A percentile compares a stretch with the other conserved stretches of the same genome.
Conservation (phyloP, 768 basidiomycete genomes). For the Phylloporus rhodoxanthus region DNA sequence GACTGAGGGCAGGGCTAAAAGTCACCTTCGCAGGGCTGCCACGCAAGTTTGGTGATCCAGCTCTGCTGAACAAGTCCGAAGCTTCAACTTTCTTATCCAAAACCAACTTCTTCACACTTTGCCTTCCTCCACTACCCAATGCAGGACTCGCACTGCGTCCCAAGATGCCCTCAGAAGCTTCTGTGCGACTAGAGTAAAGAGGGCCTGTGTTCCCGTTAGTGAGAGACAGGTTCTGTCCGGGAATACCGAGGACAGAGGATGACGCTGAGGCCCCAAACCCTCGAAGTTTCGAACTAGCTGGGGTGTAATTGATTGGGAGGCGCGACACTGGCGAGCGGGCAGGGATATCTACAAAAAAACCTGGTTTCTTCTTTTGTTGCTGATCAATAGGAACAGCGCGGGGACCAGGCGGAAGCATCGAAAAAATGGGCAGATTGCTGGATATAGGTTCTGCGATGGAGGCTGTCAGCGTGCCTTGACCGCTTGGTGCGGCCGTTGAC, state of each 20-base stretch:
- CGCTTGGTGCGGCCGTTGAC: slow-evolving; percentile 39
- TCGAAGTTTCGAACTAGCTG: slow-evolving; percentile 58
- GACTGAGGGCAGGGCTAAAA: slow-evolving; percentile 70
- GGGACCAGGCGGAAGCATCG: slow-evolving; percentile 67
- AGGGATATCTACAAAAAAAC: slow-evolving; percentile 72
- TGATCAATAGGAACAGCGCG: slow-evolving; percentile 57
- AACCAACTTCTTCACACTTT: slow-evolving; percentile 91
- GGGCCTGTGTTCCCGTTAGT: slow-evolving; percentile 51
- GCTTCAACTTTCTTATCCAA: slow-evolving; percentile 81
- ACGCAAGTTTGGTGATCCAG: slow-evolving; percentile 32
- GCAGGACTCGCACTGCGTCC: slow-evolving; percentile 53
- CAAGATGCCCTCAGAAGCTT: slow-evolving; percentile 58
- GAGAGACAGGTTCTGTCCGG: slow-evolving; percentile 39
- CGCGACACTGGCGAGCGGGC: slow-evolving; percentile 67
- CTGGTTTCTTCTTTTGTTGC: slow-evolving; percentile 67
- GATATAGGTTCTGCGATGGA: slow-evolving; percentile 86
- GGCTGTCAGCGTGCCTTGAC: slow-evolving; percentile 63
- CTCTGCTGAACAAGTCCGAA: slow-evolving; percentile 57
- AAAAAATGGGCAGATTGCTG: slow-evolving; percentile 66
- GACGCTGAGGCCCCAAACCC: slow-evolving; percentile 52
- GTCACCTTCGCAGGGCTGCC: slow-evolving; percentile 44
- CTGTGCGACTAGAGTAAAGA: slow-evolving; percentile 47
- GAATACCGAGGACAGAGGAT: slow-evolving; percentile 30
- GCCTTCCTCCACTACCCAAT: slow-evolving; percentile 61
- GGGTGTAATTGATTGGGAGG: slow-evolving; percentile 58